phyloP scores from a whole-genome alignment of 495 filamentous ascomycete species.

The Penicillium cataractarum region DNA sequence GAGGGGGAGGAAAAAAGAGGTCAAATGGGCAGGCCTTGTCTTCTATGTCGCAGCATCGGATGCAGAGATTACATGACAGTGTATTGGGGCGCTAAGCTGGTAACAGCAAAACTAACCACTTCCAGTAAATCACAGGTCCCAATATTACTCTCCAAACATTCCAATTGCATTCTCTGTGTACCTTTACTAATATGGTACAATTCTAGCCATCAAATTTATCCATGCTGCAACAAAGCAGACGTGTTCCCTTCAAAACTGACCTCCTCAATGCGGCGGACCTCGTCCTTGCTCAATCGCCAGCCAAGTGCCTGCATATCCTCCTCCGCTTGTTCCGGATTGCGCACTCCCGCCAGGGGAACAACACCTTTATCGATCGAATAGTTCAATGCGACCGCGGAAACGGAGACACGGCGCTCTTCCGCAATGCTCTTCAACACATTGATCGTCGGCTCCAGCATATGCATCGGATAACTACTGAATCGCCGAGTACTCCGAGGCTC shows the following conservation, averaged over 20 bases:
- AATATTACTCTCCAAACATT: conserved; percentile 1
- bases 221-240: conserved; percentile 29
- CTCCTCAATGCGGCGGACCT: conserved; percentile 29
- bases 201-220: conserved; percentile 8
- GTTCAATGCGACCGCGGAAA: conserved; percentile 45
- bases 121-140: no score
- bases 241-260: conserved; percentile 29
- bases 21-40: no score
- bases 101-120: no score
- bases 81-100: no score
- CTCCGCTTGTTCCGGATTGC: conserved; percentile 27
- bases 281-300: conserved; percentile 31
- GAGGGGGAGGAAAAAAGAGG: no score
- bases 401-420: conserved; percentile 27
- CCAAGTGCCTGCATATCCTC: conserved; percentile 32
- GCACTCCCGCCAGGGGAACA: conserved; percentile 27
- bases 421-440: conserved; percentile 32
- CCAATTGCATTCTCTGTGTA: conserved; percentile 4
- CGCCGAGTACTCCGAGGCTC: conserved; percentile 22
- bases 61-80: no score
- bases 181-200: not conserved
- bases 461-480: conserved; percentile 36
- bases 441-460: conserved; percentile 31
- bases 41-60: no score
- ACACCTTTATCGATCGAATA: conserved; percentile 42